phyloP scores from a whole-genome alignment of 768 basidiomycete species.

The Phlebiopsis flavidoalba region DNA sequence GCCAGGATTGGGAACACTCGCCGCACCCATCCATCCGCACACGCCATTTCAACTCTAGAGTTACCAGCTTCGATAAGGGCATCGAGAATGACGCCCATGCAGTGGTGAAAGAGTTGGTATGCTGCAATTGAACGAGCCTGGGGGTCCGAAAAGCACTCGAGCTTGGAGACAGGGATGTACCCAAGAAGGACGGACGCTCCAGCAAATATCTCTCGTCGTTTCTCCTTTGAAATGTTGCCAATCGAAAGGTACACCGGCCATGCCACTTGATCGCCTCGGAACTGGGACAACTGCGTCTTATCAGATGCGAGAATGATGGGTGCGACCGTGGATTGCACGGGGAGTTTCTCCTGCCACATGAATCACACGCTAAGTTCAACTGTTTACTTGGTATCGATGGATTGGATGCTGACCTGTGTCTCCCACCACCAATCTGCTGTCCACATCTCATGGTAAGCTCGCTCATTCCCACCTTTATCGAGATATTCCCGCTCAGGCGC shows the following conservation, averaged over 20 bases:
- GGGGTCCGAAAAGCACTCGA: constrained; percentile 8
- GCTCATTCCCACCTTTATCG: background rate
- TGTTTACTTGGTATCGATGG: background rate
- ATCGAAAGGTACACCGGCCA: constrained; percentile 28
- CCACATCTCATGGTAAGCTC: constrained; percentile 20
- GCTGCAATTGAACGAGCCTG: background rate
- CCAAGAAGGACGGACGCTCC: constrained; percentile 20
- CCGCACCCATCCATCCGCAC: constrained; percentile 13
- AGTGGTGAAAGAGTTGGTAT: constrained; percentile 15
- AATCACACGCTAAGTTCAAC: background rate
- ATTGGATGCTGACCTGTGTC: constrained; percentile 35
- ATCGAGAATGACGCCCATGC: constrained; percentile 12
- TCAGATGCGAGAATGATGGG: constrained; percentile 29
- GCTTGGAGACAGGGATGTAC: constrained; percentile 19
- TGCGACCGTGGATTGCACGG: constrained; percentile 21
- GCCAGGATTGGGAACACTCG: constrained; percentile 16
- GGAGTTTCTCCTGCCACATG: constrained; percentile 14
- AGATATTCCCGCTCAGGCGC: constrained; percentile 3
- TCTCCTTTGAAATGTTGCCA: constrained; percentile 20
- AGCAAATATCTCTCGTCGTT: constrained; percentile 13
- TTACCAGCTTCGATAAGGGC: constrained; percentile 8
- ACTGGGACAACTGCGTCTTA: constrained; percentile 24
- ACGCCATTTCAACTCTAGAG: constrained; percentile 12
- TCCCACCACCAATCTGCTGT: constrained; percentile 43
- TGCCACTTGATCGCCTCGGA: constrained; percentile 18